phyloP scores from a whole-genome alignment of 345 rosid genomes.

The Murraya paniculata region DNA sequence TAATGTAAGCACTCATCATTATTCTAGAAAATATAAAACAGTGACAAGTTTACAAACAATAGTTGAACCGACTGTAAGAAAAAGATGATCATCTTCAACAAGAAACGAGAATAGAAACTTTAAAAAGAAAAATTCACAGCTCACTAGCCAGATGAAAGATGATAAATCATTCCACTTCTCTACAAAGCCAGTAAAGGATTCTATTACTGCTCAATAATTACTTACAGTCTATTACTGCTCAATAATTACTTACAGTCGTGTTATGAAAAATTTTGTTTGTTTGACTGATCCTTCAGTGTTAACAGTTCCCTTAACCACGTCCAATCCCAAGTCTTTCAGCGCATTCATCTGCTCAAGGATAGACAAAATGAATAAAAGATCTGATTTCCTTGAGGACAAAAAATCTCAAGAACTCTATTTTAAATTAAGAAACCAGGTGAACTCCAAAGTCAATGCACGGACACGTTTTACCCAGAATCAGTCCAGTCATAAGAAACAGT shows the following conservation, averaged over 20 bases:
- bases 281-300: slow-evolving; percentile 70
- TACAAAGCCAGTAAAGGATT: background rate
- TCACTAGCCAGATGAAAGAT: background rate
- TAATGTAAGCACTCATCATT: background rate
- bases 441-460: background rate
- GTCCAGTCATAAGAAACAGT: background rate
- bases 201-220: slow-evolving; percentile 10
- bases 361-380: slow-evolving; percentile 2
- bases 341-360: slow-evolving; percentile 66
- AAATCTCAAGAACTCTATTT: background rate
- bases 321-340: slow-evolving; percentile 83
- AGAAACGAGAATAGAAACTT: background rate
- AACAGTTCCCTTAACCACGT: slow-evolving; percentile 84
- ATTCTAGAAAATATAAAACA: background rate
- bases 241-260: slow-evolving; percentile 56
- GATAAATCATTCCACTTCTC: background rate
- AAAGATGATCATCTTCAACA: background rate
- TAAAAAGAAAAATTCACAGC: background rate
- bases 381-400: background rate
- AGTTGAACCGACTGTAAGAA: background rate
- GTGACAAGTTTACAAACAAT: background rate
- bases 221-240: slow-evolving; percentile 69
- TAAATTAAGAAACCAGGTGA: background rate
- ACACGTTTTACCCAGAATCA: background rate
- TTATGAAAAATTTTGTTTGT: slow-evolving; percentile 73